Evolutionary conservation across 2,329 filamentous ascomycete species (phyloP), one percentile per base, ranked within the genome.

Genomic region (Colletotrichum filicis): DNA sequence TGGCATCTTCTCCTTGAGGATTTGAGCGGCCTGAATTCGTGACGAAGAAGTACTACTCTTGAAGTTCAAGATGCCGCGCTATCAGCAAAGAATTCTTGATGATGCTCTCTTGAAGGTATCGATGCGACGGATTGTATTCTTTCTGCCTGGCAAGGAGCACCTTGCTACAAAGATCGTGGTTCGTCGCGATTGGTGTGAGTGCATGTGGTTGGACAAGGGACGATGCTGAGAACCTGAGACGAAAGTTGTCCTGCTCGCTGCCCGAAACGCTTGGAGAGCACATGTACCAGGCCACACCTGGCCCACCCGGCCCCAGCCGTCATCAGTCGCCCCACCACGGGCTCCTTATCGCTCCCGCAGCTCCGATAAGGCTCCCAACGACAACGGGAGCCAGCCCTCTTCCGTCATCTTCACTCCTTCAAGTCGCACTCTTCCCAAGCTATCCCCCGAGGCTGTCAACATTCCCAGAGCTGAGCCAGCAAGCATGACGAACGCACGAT

Each of bases 341-440:
- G 12, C 14, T 56, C 19, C 66, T 74, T 74, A 74, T 74, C 73
- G 66, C 46, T 56, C 14, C 52, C 32, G 55, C 24, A 74, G 73
- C 71, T 74, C 70, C 73, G 73, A 74, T 74, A 74, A 74, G 70
- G 59, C 62, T 62, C 61, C 49, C 60, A 32, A 59, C 58, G 55
- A 59, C 60, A 30, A 42, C 37, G 37, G 37, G 16, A 68, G 61
- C 65, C 59, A 70, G 65, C 55, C 73, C 65, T 61, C 66, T 62
- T 73, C 65, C 65, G 60, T 66, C 64, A 73, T 67, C 66, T 56
- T 66, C 58, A 30, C 42, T 55, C 32, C 57, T 53, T 53, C 30
- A 19, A 2, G 22, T 58, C 56, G 56, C 56, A 35, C 66, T 35
- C 46, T 22, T 49, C 56, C 65, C 26, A 73, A 69, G 70, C 57